Evolutionary conservation across 345 rosid genomes (phyloP), one percentile per base, ranked within the genome.

Genomic region (Arabidopsis suecica): DNA sequence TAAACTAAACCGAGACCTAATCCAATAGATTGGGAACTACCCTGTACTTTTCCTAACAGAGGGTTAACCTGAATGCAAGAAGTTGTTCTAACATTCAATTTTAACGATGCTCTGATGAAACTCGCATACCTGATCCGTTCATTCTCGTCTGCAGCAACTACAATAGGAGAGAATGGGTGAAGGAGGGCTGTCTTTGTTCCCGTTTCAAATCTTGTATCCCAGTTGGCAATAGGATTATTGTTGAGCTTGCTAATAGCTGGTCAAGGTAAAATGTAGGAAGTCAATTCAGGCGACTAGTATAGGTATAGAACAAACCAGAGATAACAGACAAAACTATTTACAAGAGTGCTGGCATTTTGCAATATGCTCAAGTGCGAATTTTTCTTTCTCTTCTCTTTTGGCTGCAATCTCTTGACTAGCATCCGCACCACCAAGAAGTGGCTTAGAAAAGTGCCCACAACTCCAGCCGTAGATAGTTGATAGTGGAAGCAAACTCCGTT

Each of bases 381-480:
- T 96, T 80, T 96, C 97, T 80, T 84, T 85, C 79, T 87, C 97
- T 82, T 96, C 97, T 82, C 99, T 89, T 85, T 83, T 88, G 74
- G 85, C 82, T 48, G 83, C 75, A 64, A 87, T 83, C 72, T 89
- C 97, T 75, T 89, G 97, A 59, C 88, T 63, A 80, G 89, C 97
- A 83, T 96, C 98, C 48, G 88, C 80, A 18, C 84, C 84, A 53
- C 83, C 86, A 61, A 91, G 97, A 82, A 93, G 91, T 42, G 99
- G 99, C 85, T 89, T 93, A 44, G 98, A 96, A 78, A 96, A 96
- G 83, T 89, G 93, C 65, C 96, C 93, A 75, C 96, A 96, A 69
- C 99, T 93, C 97, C 96, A 96, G 74, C 84, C 91, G 77, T 96
- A 96, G 48, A 96, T 91, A 50, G 93, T 84, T 72, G 99, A 93